Percentiles rank a stretch among this genome's conserved stretches.
These are phyloP conservation scores for Gardenia jasminoides DNA, from an alignment of 257 asterid genomes.

Conservation along the genomic window DNA sequence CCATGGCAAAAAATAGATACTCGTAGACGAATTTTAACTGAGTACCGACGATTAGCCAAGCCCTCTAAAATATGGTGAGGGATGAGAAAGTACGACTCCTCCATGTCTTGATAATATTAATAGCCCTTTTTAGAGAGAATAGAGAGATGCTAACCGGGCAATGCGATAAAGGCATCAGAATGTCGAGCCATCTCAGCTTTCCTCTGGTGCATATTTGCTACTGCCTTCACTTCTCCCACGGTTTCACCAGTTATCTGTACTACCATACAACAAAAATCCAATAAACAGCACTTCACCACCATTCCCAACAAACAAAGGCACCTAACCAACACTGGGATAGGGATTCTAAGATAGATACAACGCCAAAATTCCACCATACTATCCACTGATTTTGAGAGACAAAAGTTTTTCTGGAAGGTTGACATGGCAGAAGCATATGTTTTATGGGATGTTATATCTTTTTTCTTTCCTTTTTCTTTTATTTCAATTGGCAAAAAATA, in stretches of 20 bases:
- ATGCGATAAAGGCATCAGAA: conserved; percentile 44
- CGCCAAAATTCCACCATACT: neutral
- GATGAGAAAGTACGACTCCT: no score
- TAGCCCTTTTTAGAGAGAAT: neutral
- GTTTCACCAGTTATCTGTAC: conserved; percentile 41
- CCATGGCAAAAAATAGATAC: no score
- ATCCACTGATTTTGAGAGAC: no score
- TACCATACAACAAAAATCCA: neutral
- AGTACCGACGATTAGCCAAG: no score
- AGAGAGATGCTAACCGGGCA: conserved; percentile 10
- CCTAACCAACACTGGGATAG: neutral
- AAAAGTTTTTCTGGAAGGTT: neutral
- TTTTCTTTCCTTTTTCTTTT: neutral
- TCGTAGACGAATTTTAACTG: no score
- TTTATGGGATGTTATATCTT: neutral
- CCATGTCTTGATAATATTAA: no score
- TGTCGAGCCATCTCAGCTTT: conserved; percentile 45
- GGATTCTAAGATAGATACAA: neutral
- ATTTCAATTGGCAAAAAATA: no score
- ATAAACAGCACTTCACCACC: no score
- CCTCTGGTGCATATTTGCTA: conserved; percentile 44
- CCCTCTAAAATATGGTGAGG: no score
- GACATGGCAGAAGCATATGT: neutral
- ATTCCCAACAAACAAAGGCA: no score
- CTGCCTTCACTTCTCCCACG: conserved; percentile 45